Conservation (phyloP, 106 monocot genomes). For the Dioscorea alata region DNA sequence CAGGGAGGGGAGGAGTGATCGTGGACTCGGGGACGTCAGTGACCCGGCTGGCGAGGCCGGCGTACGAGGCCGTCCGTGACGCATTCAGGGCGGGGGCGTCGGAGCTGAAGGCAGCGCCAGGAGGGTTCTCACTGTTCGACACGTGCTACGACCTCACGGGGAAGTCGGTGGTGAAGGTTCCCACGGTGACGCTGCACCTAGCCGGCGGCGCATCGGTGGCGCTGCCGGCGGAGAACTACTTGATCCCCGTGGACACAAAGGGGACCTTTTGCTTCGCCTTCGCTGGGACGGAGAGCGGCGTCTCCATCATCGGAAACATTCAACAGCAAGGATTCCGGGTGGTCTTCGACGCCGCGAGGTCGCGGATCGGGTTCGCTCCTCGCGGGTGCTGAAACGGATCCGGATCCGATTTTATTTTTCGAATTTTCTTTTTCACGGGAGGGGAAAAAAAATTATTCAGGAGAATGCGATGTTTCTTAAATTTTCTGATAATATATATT, state of each 20-base stretch:
- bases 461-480: no score
- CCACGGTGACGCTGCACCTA: slow-evolving; percentile 63
- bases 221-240: slow-evolving; percentile 71
- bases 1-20: slow-evolving; percentile 72
- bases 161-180: slow-evolving; percentile 63
- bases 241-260: slow-evolving; percentile 61
- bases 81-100: slow-evolving; percentile 53
- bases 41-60: slow-evolving; percentile 50
- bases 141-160: slow-evolving; percentile 71
- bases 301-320: slow-evolving; percentile 74
- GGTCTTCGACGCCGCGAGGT: slow-evolving; percentile 35
- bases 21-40: slow-evolving; percentile 90
- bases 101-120: slow-evolving; percentile 32
- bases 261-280: slow-evolving; percentile 87
- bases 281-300: slow-evolving; percentile 56
- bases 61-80: slow-evolving; percentile 60
- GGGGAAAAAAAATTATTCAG: no score
- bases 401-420: no score
- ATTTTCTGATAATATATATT: no score
- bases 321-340: slow-evolving; percentile 77
- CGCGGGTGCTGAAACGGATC: slow-evolving; percentile 15
- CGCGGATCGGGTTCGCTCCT: slow-evolving; percentile 27
- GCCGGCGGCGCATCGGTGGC: slow-evolving; percentile 38
- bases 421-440: no score
- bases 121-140: slow-evolving; percentile 76